Percentiles rank a stretch among this genome's conserved stretches.
These are phyloP conservation scores for Prunella vulgaris DNA, from an alignment of 257 asterid genomes.

Conservation along the genomic window DNA sequence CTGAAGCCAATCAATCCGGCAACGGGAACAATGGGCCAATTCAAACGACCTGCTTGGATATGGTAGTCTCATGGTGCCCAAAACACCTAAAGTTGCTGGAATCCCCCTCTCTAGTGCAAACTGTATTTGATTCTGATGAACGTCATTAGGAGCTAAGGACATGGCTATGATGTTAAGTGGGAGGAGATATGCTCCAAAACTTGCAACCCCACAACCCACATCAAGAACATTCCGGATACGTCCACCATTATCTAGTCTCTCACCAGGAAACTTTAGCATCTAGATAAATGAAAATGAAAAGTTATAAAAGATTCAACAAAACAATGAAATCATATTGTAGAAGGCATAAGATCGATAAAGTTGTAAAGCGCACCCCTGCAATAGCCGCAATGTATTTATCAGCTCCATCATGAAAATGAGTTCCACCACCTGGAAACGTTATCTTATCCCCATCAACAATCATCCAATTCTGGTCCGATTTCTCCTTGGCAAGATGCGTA, in stretches of 20 bases:
- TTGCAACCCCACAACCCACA: conserved; percentile 98
- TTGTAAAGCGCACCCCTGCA: conserved; percentile 62
- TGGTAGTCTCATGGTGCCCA: conserved; percentile 82
- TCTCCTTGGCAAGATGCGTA: conserved; percentile 85
- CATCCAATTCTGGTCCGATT: conserved; percentile 96
- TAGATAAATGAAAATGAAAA: conserved; percentile 22
- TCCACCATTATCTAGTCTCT: conserved; percentile 67
- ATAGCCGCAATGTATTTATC: conserved; percentile 79
- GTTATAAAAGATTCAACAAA: background rate
- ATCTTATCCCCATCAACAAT: conserved; percentile 84
- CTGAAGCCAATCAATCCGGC: conserved; percentile 97
- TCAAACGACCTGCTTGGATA: conserved; percentile 96
- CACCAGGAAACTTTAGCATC: conserved; percentile 92
- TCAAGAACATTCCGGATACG: conserved; percentile 79
- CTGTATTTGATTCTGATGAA: conserved; percentile 95
- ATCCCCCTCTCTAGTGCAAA: conserved; percentile 94
- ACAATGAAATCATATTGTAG: background rate
- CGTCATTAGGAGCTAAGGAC: conserved; percentile 97
- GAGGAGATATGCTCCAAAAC: conserved; percentile 93
- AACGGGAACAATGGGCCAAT: conserved; percentile 90
- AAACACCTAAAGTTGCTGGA: conserved; percentile 81
- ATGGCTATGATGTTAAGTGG: conserved; percentile 71
- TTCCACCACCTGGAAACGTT: conserved; percentile 95
- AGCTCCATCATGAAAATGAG: conserved; percentile 91
- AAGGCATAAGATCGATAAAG: background rate